A percentile compares a stretch with the other conserved stretches of the same genome.
These are phyloP conservation scores for Hanseniaspora singularis DNA, from an alignment of 805 yeast species.

Conservation along the genomic window DNA sequence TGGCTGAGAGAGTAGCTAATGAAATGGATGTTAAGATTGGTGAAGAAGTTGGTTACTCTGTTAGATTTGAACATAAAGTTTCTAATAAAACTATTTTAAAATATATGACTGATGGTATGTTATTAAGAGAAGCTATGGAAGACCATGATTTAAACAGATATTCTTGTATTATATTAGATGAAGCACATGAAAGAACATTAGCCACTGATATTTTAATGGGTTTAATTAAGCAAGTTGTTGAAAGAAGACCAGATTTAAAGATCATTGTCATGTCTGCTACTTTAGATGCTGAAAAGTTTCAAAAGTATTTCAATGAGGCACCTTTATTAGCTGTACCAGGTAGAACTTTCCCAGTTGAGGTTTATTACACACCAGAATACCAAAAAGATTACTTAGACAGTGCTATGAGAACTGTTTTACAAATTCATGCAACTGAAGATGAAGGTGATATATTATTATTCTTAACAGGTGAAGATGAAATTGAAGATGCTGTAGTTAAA, in stretches of 20 bases:
- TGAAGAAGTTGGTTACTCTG: conserved; percentile 87
- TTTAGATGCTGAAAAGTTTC: conserved; percentile 92
- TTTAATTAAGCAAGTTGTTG: conserved; percentile 65
- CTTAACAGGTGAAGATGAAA: conserved; percentile 94
- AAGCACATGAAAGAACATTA: conserved; percentile 94
- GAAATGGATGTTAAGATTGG: conserved; percentile 93
- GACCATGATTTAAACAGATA: conserved; percentile 73
- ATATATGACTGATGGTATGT: conserved; percentile 99
- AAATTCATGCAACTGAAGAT: conserved; percentile 92
- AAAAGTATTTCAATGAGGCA: conserved; percentile 75
- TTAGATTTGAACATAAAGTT: conserved; percentile 87
- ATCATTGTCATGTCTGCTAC: conserved; percentile 96
- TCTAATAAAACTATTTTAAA: conserved; percentile 68
- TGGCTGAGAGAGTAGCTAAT: conserved; percentile 92
- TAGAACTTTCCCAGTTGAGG: conserved; percentile 94
- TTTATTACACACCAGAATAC: conserved; percentile 91
- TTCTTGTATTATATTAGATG: conserved; percentile 87
- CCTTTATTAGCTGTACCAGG: conserved; percentile 96
- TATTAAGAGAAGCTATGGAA: conserved; percentile 92
- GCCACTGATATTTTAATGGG: conserved; percentile 98
- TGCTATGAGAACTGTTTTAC: conserved; percentile 87
- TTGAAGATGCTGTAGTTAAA: conserved; percentile 91
- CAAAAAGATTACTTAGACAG: conserved; percentile 92
- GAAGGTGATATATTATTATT: conserved; percentile 82
- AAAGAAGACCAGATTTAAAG: conserved; percentile 76